A percentile compares a stretch with the other conserved stretches of the same genome.
Conservation (phyloP, 345 rosid genomes). For the Brassica nigra region DNA sequence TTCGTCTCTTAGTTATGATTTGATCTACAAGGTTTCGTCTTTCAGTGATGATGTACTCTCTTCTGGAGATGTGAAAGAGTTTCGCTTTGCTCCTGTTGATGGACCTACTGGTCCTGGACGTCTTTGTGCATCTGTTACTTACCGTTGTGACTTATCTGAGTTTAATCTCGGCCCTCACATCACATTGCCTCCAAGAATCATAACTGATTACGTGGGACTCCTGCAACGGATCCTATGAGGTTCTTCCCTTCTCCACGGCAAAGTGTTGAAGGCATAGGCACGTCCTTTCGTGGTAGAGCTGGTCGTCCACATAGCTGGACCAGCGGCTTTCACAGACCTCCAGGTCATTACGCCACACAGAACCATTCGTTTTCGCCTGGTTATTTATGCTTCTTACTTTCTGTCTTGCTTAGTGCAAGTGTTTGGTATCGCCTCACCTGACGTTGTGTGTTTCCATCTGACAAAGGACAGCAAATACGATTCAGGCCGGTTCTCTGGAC, state of each 20-base stretch:
- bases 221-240: slow-evolving; percentile 78
- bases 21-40: slow-evolving; percentile 82
- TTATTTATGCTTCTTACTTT: background rate
- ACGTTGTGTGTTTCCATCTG: slow-evolving; percentile 41
- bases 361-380: slow-evolving; percentile 46
- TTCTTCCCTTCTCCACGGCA: slow-evolving; percentile 67
- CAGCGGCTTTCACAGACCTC: slow-evolving; percentile 67
- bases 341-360: slow-evolving; percentile 9
- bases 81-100: slow-evolving; percentile 68
- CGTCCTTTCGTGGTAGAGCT: slow-evolving; percentile 63
- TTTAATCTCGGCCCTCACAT: slow-evolving; percentile 66
- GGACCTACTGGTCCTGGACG: slow-evolving; percentile 62
- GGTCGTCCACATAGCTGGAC: slow-evolving; percentile 84
- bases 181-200: slow-evolving; percentile 72
- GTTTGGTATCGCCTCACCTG: slow-evolving; percentile 13
- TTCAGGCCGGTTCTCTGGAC: slow-evolving; percentile 81
- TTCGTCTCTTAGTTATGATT: slow-evolving; percentile 61
- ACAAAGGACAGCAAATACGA: slow-evolving; percentile 71
- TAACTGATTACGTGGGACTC: slow-evolving; percentile 83
- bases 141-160: slow-evolving; percentile 62
- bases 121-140: slow-evolving; percentile 65
- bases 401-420: background rate
- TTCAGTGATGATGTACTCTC: slow-evolving; percentile 62
- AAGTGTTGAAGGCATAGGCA: slow-evolving; percentile 44
- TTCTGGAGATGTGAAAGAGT: slow-evolving; percentile 65